Percentiles rank a stretch among this genome's conserved stretches.
Conservation (phyloP, 2,329 filamentous ascomycete species). For the Fusarium sp. region DNA sequence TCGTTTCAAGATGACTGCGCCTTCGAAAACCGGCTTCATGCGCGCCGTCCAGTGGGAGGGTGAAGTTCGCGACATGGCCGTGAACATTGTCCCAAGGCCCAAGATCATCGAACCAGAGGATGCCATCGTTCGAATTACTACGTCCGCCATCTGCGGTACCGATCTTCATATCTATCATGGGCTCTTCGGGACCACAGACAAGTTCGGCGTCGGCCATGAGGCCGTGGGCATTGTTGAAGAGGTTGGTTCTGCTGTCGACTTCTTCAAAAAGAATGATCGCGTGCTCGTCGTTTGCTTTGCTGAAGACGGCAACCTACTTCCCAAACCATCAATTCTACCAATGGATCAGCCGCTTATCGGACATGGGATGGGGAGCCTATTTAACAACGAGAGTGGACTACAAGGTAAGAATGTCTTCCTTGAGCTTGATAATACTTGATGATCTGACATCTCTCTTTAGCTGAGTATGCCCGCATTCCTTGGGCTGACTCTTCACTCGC, state of each 20-base stretch:
- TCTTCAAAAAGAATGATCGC: conserved; percentile 13
- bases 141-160: conserved; percentile 8
- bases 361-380: neutral
- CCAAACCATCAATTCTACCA: neutral
- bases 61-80: conserved; percentile 16
- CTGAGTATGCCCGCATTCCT: conserved; percentile 22
- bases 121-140: conserved; percentile 18
- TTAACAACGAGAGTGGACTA: neutral
- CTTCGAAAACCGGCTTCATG: conserved; percentile 11
- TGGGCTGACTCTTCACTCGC: conserved; percentile 15
- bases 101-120: conserved; percentile 19
- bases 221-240: conserved; percentile 12
- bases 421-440: rapidly evolving
- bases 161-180: conserved; percentile 26
- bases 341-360: neutral
- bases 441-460: neutral
- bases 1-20: neutral
- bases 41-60: conserved; percentile 28
- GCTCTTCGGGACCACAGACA: neutral
- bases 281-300: conserved; percentile 1
- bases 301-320: conserved; percentile 13
- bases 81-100: conserved; percentile 19
- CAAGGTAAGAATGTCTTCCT: neutral
- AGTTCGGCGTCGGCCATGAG: conserved; percentile 3
- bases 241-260: conserved; percentile 21